Evolutionary conservation across 129 eudicot species (phyloP), one percentile per base, ranked within the genome.

Genomic region (Flaveria linearis): DNA sequence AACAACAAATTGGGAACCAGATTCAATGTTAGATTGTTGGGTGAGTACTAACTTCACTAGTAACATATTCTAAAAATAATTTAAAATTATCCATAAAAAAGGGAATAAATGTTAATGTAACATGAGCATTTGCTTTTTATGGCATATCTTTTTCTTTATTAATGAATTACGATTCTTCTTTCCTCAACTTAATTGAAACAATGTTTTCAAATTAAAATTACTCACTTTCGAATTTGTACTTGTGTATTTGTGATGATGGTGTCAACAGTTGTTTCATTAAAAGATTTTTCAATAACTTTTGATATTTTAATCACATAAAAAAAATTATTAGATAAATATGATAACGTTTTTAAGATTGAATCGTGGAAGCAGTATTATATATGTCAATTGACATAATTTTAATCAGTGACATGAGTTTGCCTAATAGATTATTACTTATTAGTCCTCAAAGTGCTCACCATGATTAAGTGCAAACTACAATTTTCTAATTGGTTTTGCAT

Each of bases 11-110:
- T 3, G 55, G 14, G 68, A 73, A 72, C 45, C 76, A 20, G 76
- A 72, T 72, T 73, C 77, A 41, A 55, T 57, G 68, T 58, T 26
- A 7, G 55, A 15, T 57, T 57, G 68, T 58, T 26, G 14, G 68
- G 26, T 57, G 51, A 56, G 68, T 56, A 56, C 46, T 56, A 9
- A 42, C 55, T 18, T 20, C 68, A 57, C 77, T 10, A 57, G 41
- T 41, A 56, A 39, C n/a, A 39, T 5, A 17, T 39, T 56, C 15
- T 8, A 4, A 4, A 36, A 33, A 16, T 56, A 55, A 36, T 72
- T 56, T 20, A 72, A 16, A 36, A 72, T 52, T 13, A 41, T 16
- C 3, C 30, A 69, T 69, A 9, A 28, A 30, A 71, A 2, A 20
- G 18, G 64, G 64, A 51, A n/a, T 33, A 52, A 53, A 23, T 12